These are phyloP conservation scores for Fomitopsis palustris DNA, from an alignment of 1,284 basidiomycete species.

Conservation along the genomic window DNA sequence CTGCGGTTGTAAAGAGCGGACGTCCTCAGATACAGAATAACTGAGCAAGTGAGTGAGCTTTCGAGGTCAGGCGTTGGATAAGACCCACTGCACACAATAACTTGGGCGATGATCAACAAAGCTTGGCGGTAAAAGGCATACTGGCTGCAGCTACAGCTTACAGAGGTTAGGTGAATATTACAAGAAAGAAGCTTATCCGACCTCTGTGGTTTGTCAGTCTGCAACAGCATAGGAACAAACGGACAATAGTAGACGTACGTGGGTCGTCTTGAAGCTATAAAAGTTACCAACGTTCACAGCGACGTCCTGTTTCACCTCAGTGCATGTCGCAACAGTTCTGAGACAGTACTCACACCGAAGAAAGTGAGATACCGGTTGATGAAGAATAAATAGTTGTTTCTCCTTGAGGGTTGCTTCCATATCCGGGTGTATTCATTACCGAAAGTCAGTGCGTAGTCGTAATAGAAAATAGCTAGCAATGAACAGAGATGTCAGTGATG, in stretches of 20 bases:
- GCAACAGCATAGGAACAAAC: not conserved
- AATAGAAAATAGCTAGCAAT: slow-evolving; percentile 25
- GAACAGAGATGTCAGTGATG: not conserved
- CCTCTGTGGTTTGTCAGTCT: slow-evolving; percentile 2
- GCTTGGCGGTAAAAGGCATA: slow-evolving; percentile 27
- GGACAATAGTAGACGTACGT: slow-evolving; percentile 10
- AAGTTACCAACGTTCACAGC: slow-evolving; percentile 27
- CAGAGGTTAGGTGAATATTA: not conserved
- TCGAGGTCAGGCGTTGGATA: not conserved
- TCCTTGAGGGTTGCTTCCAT: slow-evolving; percentile 20
- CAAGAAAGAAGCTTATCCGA: not conserved
- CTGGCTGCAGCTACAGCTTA: slow-evolving; percentile 19
- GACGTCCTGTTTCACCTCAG: slow-evolving; percentile 19
- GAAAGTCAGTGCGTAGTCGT: slow-evolving; percentile 27
- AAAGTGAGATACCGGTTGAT: slow-evolving; percentile 28
- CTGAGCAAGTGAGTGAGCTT: slow-evolving; percentile 10
- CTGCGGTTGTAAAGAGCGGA: slow-evolving; percentile 25
- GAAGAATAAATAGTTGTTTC: slow-evolving; percentile 19
- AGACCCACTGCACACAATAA: slow-evolving; percentile 25
- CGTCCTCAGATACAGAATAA: slow-evolving; percentile 23
- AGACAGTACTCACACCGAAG: slow-evolving; percentile 18
- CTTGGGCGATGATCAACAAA: slow-evolving; percentile 24
- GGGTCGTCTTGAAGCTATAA: slow-evolving; percentile 15
- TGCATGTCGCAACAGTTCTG: not conserved
- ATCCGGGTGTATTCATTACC: slow-evolving; percentile 22